Percentiles rank a stretch among this genome's conserved stretches.
phyloP scores from a whole-genome alignment of 2,329 filamentous ascomycete genomes.

The Pseudofabraea citricarpa region DNA sequence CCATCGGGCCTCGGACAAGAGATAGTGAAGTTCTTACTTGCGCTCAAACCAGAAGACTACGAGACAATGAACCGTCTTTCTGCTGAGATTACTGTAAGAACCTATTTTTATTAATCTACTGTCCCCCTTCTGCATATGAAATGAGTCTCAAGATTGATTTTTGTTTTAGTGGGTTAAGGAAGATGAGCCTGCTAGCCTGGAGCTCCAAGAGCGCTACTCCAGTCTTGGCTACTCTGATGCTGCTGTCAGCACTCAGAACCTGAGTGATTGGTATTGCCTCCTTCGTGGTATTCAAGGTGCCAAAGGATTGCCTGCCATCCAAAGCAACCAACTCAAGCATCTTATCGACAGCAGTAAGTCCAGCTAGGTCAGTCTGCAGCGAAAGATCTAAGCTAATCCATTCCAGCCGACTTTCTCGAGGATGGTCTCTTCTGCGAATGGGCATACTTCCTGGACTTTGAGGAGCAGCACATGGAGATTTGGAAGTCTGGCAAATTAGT shows the following conservation, averaged over 20 bases:
- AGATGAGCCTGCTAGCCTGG: background rate
- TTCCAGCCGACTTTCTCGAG: conserved; percentile 2
- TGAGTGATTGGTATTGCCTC: background rate
- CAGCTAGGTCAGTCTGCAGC: background rate
- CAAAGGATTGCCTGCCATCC: background rate
- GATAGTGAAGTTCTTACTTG: background rate
- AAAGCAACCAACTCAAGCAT: background rate
- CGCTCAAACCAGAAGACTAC: background rate
- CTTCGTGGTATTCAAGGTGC: background rate
- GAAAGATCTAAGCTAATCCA: background rate
- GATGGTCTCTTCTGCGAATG: conserved; percentile 6
- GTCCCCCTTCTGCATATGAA: too few species aligned
- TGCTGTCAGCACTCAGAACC: background rate
- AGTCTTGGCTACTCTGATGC: background rate
- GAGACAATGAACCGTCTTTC: background rate
- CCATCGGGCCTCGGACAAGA: background rate
- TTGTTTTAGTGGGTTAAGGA: background rate
- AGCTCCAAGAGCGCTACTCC: background rate
- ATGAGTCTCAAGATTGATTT: too few species aligned
- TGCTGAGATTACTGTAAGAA: conserved; percentile 3
- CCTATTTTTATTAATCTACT: too few species aligned
- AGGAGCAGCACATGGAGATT: conserved; percentile 4
- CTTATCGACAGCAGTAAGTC: background rate
- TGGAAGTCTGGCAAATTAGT: conserved; percentile 1
- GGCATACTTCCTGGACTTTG: conserved; percentile 10